Percentiles rank a stretch among this genome's conserved stretches.
phyloP scores from a whole-genome alignment of 768 basidiomycete genomes.

The Podaxis mareebaensis region DNA sequence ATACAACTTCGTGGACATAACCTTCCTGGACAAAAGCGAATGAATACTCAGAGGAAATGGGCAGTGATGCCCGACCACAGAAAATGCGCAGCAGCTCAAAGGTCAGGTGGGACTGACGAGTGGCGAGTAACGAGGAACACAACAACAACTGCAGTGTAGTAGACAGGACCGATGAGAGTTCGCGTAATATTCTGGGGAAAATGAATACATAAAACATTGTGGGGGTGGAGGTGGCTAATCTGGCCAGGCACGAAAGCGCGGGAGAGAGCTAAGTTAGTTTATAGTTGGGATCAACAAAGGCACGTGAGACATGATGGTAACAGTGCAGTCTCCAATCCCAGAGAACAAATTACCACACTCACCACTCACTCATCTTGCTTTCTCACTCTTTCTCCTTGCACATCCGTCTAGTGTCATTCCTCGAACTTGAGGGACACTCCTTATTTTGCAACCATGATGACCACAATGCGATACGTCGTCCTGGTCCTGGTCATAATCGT shows the following conservation, averaged over 20 bases:
- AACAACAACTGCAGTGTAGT: not conserved
- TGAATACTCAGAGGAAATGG: not conserved
- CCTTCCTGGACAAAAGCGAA: not conserved
- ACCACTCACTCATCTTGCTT: not conserved
- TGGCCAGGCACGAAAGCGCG: not conserved
- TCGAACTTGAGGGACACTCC: slow-evolving; percentile 15
- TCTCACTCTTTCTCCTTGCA: not conserved
- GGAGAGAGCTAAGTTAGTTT: not conserved
- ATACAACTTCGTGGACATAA: not conserved
- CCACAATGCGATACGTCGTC: slow-evolving; percentile 54
- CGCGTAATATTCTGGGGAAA: not conserved
- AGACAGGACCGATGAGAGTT: not conserved
- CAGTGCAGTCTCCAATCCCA: not conserved
- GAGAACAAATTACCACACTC: not conserved
- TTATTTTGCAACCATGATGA: slow-evolving; percentile 45
- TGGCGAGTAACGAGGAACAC: not conserved
- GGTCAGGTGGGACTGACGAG: not conserved
- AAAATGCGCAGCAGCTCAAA: no score
- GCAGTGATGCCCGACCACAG: not conserved
- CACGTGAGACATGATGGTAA: not conserved
- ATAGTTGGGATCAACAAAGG: not conserved
- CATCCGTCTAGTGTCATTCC: slow-evolving; percentile 3
- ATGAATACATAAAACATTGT: not conserved
- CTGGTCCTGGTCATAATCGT: slow-evolving; percentile 51
- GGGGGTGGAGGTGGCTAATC: not conserved